Evolutionary conservation across 768 basidiomycete genomes (phyloP).

Genomic region (Termitomyces sp.): DNA sequence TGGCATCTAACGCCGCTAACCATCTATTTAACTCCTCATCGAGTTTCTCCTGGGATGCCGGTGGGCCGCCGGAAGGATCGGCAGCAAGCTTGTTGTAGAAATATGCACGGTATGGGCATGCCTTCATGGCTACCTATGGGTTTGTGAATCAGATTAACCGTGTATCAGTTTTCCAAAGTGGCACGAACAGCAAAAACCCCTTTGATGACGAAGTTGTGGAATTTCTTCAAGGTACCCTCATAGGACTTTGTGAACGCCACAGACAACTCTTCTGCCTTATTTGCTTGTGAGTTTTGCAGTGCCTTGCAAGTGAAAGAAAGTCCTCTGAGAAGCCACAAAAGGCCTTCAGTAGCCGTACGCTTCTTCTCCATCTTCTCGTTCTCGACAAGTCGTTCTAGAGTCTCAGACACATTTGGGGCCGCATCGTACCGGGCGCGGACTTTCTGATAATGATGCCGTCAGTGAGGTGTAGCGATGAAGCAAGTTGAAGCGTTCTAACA

Average conservation of each 20-base stretch:
- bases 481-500: constrained; percentile 36
- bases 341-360: constrained; percentile 80
- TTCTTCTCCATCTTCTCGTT: constrained; percentile 89
- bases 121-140: constrained; percentile 54
- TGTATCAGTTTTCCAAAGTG: background rate
- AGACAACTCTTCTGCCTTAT: constrained; percentile 59
- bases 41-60: constrained; percentile 43
- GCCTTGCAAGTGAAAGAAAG: constrained; percentile 85
- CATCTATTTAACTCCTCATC: constrained; percentile 56
- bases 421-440: constrained; percentile 75
- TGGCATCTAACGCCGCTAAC: constrained; percentile 55
- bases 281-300: constrained; percentile 63
- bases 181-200: constrained; percentile 50
- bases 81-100: constrained; percentile 66
- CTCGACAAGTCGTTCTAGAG: constrained; percentile 78
- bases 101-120: constrained; percentile 58
- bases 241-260: constrained; percentile 79
- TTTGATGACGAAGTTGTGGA: constrained; percentile 76
- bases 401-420: constrained; percentile 55
- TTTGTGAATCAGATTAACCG: background rate
- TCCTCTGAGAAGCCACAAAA: constrained; percentile 92
- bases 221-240: constrained; percentile 72
- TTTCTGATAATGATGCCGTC: constrained; percentile 56
- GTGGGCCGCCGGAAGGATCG: constrained; percentile 46
- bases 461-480: background rate